Conservation (phyloP, 345 rosid species). For the Aquilaria malaccensis region DNA sequence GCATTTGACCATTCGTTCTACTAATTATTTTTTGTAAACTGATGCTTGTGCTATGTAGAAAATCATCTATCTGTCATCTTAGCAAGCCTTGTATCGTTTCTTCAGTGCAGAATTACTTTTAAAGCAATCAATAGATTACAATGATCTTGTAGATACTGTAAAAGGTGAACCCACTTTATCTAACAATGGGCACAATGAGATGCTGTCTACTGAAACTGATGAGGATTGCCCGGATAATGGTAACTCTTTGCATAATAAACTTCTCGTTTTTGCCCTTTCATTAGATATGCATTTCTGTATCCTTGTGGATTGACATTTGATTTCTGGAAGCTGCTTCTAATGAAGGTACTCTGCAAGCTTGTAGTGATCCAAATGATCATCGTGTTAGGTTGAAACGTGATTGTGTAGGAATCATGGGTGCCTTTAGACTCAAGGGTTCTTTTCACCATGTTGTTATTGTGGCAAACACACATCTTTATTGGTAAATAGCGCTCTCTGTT, state of each 20-base stretch:
- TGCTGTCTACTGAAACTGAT: constrained; percentile 20
- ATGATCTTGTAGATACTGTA: constrained; percentile 65
- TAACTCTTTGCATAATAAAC: constrained; percentile 12
- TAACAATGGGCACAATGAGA: constrained; percentile 23
- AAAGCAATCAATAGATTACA: constrained; percentile 74
- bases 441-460: constrained; percentile 51
- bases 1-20: too few species aligned
- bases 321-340: too few species aligned
- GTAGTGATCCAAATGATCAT: constrained; percentile 79
- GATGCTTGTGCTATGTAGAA: not conserved
- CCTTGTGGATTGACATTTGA: not conserved
- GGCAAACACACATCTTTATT: constrained; percentile 88
- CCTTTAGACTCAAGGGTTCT: constrained; percentile 59
- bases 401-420: constrained; percentile 92
- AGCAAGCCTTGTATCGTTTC: constrained; percentile 1
- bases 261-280: not conserved
- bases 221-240: constrained; percentile 34
- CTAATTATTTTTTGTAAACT: too few species aligned
- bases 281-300: too few species aligned
- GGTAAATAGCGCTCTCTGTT: constrained; percentile 34
- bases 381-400: constrained; percentile 72
- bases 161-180: constrained; percentile 24
- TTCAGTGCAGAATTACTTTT: constrained; percentile 77
- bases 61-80: not conserved
- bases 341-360: constrained; percentile 30